phyloP scores from a whole-genome alignment of 2,329 filamentous ascomycete genomes.

The Ambrosiella beaveri region DNA sequence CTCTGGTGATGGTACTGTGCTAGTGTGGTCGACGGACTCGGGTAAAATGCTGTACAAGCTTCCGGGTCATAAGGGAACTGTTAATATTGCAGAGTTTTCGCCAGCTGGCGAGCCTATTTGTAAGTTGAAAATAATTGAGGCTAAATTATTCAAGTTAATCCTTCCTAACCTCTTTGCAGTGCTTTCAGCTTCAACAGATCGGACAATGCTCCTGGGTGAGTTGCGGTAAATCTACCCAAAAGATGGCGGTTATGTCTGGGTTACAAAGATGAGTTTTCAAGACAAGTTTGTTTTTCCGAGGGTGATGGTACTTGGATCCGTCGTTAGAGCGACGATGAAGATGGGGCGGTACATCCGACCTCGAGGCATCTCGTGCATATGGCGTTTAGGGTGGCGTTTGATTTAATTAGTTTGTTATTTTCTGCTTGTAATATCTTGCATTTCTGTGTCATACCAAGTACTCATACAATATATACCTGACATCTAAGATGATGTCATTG shows the following conservation, averaged over 20 bases:
- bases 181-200: constrained; percentile 77
- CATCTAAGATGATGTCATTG: neutral
- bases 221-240: constrained; percentile 22
- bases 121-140: constrained; percentile 35
- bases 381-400: constrained; percentile 8
- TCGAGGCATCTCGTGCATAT: neutral
- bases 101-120: constrained; percentile 71
- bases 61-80: constrained; percentile 84
- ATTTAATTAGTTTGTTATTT: neutral
- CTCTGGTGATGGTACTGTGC: constrained; percentile 75
- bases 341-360: neutral
- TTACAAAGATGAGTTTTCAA: neutral
- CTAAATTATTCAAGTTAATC: neutral
- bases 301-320: neutral
- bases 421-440: too few species aligned
- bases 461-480: neutral
- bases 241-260: neutral
- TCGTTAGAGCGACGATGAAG: neutral
- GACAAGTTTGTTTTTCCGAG: neutral
- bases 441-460: neutral
- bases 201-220: constrained; percentile 69
- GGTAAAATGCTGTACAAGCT: constrained; percentile 88
- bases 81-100: constrained; percentile 87
- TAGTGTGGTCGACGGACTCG: constrained; percentile 78
- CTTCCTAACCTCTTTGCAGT: constrained; percentile 38